Conservation (phyloP, 495 filamentous ascomycete genomes). For the Trichoderma orchidacearum region DNA sequence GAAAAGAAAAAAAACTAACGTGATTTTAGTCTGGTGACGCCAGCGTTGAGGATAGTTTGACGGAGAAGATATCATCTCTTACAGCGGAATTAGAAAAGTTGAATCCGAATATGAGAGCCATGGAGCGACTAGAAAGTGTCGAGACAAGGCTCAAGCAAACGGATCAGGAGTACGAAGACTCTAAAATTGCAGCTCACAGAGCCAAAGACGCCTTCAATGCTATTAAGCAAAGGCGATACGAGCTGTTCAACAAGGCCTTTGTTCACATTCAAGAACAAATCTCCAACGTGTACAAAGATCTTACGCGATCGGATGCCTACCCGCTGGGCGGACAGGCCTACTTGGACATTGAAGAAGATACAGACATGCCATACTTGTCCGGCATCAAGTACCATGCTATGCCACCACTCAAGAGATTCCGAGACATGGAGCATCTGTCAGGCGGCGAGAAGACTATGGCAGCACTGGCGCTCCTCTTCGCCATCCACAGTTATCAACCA, state of each 20-base stretch:
- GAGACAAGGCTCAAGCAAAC: constrained; percentile 71
- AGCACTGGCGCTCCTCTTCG: constrained; percentile 86
- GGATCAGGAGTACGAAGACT: constrained; percentile 79
- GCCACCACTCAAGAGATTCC: constrained; percentile 95
- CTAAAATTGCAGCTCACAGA: constrained; percentile 53
- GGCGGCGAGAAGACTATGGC: constrained; percentile 99
- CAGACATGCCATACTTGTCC: constrained; percentile 72
- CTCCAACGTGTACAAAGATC: constrained; percentile 81
- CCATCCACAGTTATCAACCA: constrained; percentile 89
- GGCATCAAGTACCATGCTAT: constrained; percentile 98
- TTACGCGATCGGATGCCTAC: constrained; percentile 73
- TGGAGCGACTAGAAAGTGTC: constrained; percentile 80
- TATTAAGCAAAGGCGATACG: constrained; percentile 69
- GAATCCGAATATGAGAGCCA: constrained; percentile 88
- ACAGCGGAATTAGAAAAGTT: constrained; percentile 77
- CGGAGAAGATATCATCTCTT: constrained; percentile 61
- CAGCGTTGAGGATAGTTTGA: constrained; percentile 61
- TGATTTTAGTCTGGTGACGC: constrained; percentile 46
- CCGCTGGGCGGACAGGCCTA: constrained; percentile 90
- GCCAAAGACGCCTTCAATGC: constrained; percentile 72
- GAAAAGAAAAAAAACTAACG: no score
- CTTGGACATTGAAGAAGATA: constrained; percentile 83
- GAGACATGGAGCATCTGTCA: constrained; percentile 96
- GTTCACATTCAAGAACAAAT: constrained; percentile 92
- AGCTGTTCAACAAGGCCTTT: constrained; percentile 91